Conservation (phyloP, 306 rosid species). For the Gleditsia sinensis region DNA sequence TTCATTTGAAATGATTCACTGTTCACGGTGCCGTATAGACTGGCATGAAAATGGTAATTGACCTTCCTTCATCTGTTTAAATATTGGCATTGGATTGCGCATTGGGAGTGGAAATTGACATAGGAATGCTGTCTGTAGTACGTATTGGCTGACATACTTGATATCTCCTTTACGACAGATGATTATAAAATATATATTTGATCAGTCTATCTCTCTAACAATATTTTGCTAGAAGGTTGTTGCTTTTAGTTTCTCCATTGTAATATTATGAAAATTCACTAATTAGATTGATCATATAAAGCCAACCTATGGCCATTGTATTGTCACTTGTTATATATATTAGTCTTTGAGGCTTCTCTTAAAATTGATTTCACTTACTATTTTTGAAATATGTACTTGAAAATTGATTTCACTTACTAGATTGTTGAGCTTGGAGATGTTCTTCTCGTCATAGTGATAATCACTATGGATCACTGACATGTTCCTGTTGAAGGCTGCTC, state of each 20-base stretch:
- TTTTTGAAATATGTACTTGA: not conserved
- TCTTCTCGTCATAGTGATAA: not conserved
- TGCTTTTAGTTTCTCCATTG: not conserved
- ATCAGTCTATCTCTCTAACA: not conserved
- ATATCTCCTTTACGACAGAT: no score
- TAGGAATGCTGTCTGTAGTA: not conserved
- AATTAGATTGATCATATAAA: not conserved
- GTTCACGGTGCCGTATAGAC: constrained; percentile 87
- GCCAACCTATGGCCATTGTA: not conserved
- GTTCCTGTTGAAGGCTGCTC: not conserved
- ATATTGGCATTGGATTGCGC: not conserved
- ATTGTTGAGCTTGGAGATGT: constrained; percentile 5
- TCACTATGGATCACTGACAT: not conserved
- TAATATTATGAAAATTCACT: not conserved
- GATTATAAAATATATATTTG: not conserved
- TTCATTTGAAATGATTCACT: constrained; percentile 94
- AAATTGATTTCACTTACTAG: no score
- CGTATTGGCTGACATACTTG: not conserved
- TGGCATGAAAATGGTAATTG: constrained; percentile 81
- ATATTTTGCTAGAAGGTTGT: not conserved
- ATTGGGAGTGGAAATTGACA: not conserved
- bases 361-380: not conserved
- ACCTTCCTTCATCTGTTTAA: constrained; percentile 21
- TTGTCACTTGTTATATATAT: not conserved
- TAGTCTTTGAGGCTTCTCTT: not conserved